phyloP scores from a whole-genome alignment of 441 rosid species.

The Caryocar brasiliense region DNA sequence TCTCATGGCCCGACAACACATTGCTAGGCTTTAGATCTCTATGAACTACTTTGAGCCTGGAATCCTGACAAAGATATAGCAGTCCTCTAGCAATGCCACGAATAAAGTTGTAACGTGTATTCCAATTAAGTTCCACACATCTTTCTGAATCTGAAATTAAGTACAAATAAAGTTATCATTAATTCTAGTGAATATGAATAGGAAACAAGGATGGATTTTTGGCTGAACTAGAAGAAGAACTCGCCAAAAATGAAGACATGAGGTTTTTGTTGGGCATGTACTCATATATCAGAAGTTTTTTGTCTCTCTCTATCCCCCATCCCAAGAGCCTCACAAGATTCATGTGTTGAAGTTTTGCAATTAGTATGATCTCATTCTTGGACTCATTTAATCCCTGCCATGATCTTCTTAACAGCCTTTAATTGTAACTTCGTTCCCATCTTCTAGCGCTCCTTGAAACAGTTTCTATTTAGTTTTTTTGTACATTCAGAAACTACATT shows the following conservation, averaged over 20 bases:
- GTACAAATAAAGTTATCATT: not conserved
- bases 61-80: slow-evolving; percentile 30
- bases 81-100: slow-evolving; percentile 32
- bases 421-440: not conserved
- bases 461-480: no score
- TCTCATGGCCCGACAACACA: slow-evolving; percentile 20
- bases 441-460: not conserved
- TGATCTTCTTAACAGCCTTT: slow-evolving; percentile 1
- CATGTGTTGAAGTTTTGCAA: slow-evolving; percentile 4
- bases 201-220: no score
- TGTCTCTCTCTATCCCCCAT: not conserved
- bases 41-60: slow-evolving; percentile 27
- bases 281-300: slow-evolving; percentile 1
- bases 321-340: slow-evolving; percentile 8
- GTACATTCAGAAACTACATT: no score
- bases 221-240: not conserved
- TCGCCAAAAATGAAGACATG: not conserved
- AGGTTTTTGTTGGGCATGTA: not conserved
- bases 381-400: slow-evolving; percentile 3
- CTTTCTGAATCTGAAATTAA: slow-evolving; percentile 15
- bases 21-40: slow-evolving; percentile 31
- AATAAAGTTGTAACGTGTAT: slow-evolving; percentile 8
- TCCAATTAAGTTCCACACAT: slow-evolving; percentile 19
- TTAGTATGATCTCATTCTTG: not conserved
- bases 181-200: no score